A percentile compares a stretch with the other conserved stretches of the same genome.
phyloP scores from a whole-genome alignment of 371 early-diverging fungal species.

The Smittium mucronatum region DNA sequence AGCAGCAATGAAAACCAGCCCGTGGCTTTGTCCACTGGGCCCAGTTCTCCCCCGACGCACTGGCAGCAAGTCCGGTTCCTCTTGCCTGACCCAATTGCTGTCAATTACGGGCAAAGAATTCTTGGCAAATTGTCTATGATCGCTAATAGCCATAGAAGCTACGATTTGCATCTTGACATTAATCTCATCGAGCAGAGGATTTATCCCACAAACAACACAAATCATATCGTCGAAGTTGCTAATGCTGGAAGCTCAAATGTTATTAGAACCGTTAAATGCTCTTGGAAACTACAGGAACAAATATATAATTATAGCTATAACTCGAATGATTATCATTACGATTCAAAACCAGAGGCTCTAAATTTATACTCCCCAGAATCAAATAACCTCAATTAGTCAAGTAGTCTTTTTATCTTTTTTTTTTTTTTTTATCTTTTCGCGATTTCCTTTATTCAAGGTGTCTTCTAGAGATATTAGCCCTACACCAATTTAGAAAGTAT shows the following conservation, averaged over 20 bases:
- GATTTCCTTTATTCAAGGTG: no score
- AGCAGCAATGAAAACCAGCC: background rate
- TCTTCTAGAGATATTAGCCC: no score
- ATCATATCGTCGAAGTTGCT: background rate
- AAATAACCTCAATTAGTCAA: background rate
- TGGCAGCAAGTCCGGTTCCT: slow-evolving; percentile 97
- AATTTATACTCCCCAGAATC: slow-evolving; percentile 53
- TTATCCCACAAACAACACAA: no score
- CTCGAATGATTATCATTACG: slow-evolving; percentile 41
- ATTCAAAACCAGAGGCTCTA: slow-evolving; percentile 46
- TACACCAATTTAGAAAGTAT: no score
- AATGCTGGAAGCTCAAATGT: background rate
- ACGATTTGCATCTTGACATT: slow-evolving; percentile 48
- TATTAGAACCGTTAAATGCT: slow-evolving; percentile 35
- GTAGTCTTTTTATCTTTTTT: background rate
- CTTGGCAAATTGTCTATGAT: slow-evolving; percentile 72
- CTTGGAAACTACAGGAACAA: slow-evolving; percentile 89
- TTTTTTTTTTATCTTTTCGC: background rate
- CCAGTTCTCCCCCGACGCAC: slow-evolving; percentile 78
- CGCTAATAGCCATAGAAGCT: slow-evolving; percentile 84
- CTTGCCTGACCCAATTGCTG: slow-evolving; percentile 86
- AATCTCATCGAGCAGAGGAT: slow-evolving; percentile 13
- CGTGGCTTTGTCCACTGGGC: slow-evolving; percentile 61
- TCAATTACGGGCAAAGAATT: slow-evolving; percentile 76
- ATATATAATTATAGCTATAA: slow-evolving; percentile 57